Evolutionary conservation across 2,329 filamentous ascomycete species (phyloP), one percentile per base, ranked within the genome.

Genomic region (Cyanodermella asteris): DNA sequence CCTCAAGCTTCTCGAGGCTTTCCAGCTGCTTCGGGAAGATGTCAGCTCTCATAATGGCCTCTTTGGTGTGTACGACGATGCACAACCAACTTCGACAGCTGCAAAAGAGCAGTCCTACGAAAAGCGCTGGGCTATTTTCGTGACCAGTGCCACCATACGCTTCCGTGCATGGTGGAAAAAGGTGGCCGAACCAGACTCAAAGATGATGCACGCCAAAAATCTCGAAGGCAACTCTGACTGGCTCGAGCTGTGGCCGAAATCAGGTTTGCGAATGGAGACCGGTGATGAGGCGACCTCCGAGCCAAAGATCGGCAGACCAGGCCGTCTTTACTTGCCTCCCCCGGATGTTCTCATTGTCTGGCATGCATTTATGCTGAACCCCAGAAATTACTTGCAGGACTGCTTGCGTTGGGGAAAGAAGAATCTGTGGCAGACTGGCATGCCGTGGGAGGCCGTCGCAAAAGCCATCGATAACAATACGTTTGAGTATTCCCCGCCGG

Each of bases 331-430:
- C n/a, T n/a, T n/a, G n/a, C n/a, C n/a, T 27, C 37, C 36, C 18
- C 44, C 44, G 56, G 75, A 82, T 46, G 64, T 82, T 1, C 46
- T 81, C 12, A 75, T 82, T 71, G 68, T 82, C 0, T 76, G 72
- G 69, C 76, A 84, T 43, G 53, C 72, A 0, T 75, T 77, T 38
- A 72, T 77, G 64, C 61, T 84, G 3, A 82, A 81, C 36, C 76
- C 76, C 0, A 56, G 71, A 20, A 54, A 52, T n/a, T 82, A 70
- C 39, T 59, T 80, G 4, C 73, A 82, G 38, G 76, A 84, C 40
- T 69, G 67, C 38, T 50, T 80, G 28, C 59, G 72, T 6, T 46
- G 53, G 15, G 64, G 63, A 0, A 51, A 55, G 28, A 50, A 60
- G 15, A 42, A 63, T 3, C 36, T 60, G 4, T 81, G 73, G 70